Base-by-base conservation (phyloP, 441 rosid genomes). In the Francoa sonchifolia region DNA sequence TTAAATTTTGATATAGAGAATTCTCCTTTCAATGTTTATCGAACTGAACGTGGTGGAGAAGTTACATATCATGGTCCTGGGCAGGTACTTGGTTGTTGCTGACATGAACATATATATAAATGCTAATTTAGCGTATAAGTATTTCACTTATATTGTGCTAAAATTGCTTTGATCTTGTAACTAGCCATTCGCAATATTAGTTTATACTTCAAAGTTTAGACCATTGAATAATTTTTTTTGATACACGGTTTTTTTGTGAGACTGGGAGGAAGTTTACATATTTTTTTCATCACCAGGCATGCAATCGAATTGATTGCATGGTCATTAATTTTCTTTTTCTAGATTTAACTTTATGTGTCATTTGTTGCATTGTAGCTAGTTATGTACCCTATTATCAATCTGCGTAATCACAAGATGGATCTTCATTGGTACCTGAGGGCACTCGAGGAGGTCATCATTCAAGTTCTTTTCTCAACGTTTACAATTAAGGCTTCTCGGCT, bases 11-110 rank as follows among this genome's bases (percentile, higher is more conserved):
- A 84, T 27, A 1, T 68, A 54, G 54, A 72, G 31, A 35, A 78
- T 31, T 72, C 87, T 65, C 90, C 95, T 65, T 76, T 62, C 19
- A 73, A 83, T 51, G 72, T 89, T 42, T 71, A 63, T 59, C 70
- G 79, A 52, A 82, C 86, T 2, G 89, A 89, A 36, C 74, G 94
- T 28, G 94, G 94, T 21, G 97, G 97, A 16, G 95, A 79, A 59
- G 88, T 82, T 59, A 84, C 97, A 9, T 82, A 84, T 62, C 92
- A 84, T 48, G 95, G 95, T 2, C 95, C 97, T 60, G 95, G 88
- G 14, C 95, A 82, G 86, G 97, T 84, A 73, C 31, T 28, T 23
- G 10, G 28, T 10, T 21, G n/a, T 23, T 37, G 11, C 16, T 20
- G 44, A 30, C 26, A 36, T 31, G 6, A 4, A 10, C 30, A 2